A percentile compares a stretch with the other conserved stretches of the same genome.
Evolutionary conservation across 306 rosid species (phyloP).

Genomic region (Vicia villosa): DNA sequence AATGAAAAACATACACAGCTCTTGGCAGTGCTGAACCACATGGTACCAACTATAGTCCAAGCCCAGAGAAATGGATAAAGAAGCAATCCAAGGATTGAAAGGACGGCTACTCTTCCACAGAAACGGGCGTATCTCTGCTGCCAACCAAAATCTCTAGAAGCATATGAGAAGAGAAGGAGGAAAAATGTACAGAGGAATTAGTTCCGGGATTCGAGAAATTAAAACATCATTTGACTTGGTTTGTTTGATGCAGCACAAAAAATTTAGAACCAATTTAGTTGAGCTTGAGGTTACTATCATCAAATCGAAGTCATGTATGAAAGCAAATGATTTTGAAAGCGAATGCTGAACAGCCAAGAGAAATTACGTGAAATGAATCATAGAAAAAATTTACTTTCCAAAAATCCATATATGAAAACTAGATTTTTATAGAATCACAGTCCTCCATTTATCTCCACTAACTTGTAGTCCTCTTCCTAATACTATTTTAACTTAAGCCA

Average conservation of each 20-base stretch:
- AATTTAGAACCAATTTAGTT: conserved; percentile 21
- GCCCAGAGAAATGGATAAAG: conserved; percentile 98
- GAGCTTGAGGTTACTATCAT: conserved; percentile 13
- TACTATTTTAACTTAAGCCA: conserved; percentile 21
- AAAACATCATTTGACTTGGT: conserved; percentile 28
- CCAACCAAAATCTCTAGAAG: conserved; percentile 90
- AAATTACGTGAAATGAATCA: conserved; percentile 22
- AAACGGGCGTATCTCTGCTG: conserved; percentile 98
- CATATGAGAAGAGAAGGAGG: conserved; percentile 23
- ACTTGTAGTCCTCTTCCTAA: background rate
- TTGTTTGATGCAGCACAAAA: conserved; percentile 23
- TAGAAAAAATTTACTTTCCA: conserved; percentile 29
- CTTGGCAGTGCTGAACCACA: conserved; percentile 79
- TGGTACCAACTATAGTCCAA: conserved; percentile 91
- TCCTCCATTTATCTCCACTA: conserved; percentile 13
- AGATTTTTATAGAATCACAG: conserved; percentile 8
- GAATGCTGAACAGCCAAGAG: conserved; percentile 32
- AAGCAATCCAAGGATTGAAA: conserved; percentile 73
- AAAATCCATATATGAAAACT: background rate
- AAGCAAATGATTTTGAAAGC: conserved; percentile 24
- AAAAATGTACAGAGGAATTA: conserved; percentile 13
- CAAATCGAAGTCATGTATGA: conserved; percentile 17
- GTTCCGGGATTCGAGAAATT: conserved; percentile 21
- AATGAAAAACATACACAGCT: conserved; percentile 69
- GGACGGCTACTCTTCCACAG: conserved; percentile 91